Conservation (phyloP, 1,284 basidiomycete genomes). For the Fomes fomentarius region DNA sequence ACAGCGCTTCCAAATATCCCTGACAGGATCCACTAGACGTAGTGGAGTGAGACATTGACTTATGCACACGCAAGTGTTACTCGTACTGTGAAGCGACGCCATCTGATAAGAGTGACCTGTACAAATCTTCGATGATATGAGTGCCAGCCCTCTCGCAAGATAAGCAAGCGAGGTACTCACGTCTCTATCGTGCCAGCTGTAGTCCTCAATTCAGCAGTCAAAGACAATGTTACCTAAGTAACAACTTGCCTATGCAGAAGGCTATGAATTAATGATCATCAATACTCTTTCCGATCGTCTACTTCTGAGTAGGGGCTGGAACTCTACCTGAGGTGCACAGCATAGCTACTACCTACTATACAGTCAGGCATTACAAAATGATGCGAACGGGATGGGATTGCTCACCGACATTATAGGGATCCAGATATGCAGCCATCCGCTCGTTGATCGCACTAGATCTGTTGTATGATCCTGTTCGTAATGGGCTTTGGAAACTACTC, state of each 20-base stretch:
- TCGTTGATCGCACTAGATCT: neutral
- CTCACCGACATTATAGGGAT: neutral
- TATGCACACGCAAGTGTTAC: neutral
- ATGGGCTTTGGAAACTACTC: neutral
- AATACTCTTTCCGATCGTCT: no score
- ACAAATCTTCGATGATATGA: neutral
- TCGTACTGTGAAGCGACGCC: neutral
- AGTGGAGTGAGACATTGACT: neutral
- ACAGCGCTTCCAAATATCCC: neutral
- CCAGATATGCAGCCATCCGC: neutral
- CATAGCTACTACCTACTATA: neutral
- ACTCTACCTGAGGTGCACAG: neutral
- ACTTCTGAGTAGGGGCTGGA: no score
- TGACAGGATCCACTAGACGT: slow-evolving; percentile 4
- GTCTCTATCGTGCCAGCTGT: no score
- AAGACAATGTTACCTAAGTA: no score
- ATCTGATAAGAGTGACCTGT: neutral
- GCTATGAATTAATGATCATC: neutral
- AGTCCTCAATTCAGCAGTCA: no score
- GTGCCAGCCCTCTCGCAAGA: no score
- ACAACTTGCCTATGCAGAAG: no score
- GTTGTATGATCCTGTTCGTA: no score
- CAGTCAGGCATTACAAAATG: no score
- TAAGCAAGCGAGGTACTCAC: no score
- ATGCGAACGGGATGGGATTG: no score